phyloP scores from a whole-genome alignment of 202 grass and related monocot species.

The Musa balbisiana region DNA sequence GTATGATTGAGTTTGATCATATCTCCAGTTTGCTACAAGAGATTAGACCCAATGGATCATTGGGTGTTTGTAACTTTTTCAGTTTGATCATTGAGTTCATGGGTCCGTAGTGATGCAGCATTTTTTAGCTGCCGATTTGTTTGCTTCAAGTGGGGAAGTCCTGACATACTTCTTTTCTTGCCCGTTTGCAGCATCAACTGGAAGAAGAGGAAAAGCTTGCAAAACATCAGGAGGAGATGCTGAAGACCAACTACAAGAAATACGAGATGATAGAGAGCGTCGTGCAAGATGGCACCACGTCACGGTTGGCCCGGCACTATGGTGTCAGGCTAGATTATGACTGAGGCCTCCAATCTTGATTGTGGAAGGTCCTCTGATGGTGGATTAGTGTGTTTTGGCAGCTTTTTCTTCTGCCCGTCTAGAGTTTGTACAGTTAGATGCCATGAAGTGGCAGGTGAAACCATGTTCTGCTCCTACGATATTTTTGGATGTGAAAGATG shows the following conservation, averaged over 20 bases:
- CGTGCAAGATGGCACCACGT: conserved; percentile 17
- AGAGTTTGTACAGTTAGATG: neutral
- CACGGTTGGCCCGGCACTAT: conserved; percentile 32
- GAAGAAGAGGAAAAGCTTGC: conserved; percentile 40
- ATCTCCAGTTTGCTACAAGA: too few species aligned
- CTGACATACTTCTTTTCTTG: neutral
- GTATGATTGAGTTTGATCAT: too few species aligned
- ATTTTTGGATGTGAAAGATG: neutral
- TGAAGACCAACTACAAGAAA: conserved; percentile 43
- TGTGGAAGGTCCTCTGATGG: neutral
- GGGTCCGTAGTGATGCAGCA: neutral
- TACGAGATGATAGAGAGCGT: conserved; percentile 35
- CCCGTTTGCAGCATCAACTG: conserved; percentile 35
- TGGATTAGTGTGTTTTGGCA: neutral
- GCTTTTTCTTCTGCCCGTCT: neutral
- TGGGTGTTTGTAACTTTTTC: neutral
- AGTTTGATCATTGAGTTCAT: neutral
- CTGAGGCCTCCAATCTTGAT: neutral
- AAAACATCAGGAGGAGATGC: conserved; percentile 38
- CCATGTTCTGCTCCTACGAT: neutral
- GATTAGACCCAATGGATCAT: neutral
- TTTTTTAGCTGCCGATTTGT: neutral
- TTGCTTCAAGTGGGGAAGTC: neutral
- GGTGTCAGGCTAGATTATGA: conserved; percentile 26
- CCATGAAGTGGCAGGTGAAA: neutral